Evolutionary conservation across 164 flowering plant species (phyloP).

Genomic region (Vitis cinerea): DNA sequence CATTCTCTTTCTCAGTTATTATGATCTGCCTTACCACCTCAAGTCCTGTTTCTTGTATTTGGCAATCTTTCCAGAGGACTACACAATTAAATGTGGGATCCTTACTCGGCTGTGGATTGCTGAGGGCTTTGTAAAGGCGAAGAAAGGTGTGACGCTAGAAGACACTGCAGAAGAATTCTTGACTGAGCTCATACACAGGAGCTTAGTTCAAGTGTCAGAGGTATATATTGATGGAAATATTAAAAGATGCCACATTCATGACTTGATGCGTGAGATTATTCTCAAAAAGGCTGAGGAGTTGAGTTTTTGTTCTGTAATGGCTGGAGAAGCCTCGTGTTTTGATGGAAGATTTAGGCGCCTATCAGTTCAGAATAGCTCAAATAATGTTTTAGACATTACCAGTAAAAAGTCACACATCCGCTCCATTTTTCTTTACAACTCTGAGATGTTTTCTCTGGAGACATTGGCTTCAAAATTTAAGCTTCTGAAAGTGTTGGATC

Average conservation of each 20-base stretch:
- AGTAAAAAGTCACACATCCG: neutral
- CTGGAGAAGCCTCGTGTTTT: neutral
- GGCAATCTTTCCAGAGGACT: conserved; percentile 14
- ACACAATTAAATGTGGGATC: neutral
- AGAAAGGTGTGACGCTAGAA: too few species aligned
- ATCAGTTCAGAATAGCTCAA: conserved; percentile 12
- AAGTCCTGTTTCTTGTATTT: conserved; percentile 6
- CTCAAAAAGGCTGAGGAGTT: conserved; percentile 9
- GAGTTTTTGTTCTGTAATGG: conserved; percentile 1
- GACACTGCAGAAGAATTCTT: too few species aligned
- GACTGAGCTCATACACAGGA: too few species aligned
- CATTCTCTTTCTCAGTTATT: conserved; percentile 9
- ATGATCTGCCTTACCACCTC: conserved; percentile 12
- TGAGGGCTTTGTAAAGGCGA: neutral
- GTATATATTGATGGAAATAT: too few species aligned
- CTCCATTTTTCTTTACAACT: neutral
- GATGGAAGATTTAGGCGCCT: conserved; percentile 19
- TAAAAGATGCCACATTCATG: too few species aligned
- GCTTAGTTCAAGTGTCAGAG: too few species aligned
- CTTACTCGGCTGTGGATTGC: conserved; percentile 15
- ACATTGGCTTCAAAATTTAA: conserved; percentile 8
- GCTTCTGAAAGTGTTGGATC: conserved; percentile 27
- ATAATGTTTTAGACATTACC: neutral
- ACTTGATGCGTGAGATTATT: too few species aligned
- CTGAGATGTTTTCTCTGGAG: conserved; percentile 3